Evolutionary conservation across 208 protist species (phyloP).

Genomic region (Crithidia brevicula): DNA sequence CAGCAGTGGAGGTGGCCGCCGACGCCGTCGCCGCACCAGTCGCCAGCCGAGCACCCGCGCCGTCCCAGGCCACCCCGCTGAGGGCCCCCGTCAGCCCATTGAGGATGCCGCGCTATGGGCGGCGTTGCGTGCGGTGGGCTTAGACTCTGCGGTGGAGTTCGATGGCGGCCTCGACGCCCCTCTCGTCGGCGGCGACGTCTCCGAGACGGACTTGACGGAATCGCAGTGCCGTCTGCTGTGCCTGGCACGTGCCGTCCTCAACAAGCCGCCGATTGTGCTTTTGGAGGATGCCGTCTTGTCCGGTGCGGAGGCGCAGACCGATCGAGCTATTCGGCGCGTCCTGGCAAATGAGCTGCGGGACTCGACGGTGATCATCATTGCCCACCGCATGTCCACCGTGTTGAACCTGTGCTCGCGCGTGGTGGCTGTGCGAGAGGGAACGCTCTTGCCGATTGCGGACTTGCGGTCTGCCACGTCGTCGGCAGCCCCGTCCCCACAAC

Average conservation of each 20-base stretch:
- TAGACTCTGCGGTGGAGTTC: slow-evolving; percentile 37
- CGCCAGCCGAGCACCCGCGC: not conserved
- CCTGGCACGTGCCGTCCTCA: slow-evolving; percentile 93
- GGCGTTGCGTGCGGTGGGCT: slow-evolving; percentile 46
- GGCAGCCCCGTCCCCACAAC: not conserved
- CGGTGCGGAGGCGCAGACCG: slow-evolving; percentile 68
- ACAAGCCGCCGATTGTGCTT: slow-evolving; percentile 86
- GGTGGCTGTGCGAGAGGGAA: slow-evolving; percentile 64
- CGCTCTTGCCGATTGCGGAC: slow-evolving; percentile 35
- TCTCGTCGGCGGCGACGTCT: slow-evolving; percentile 45
- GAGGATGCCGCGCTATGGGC: slow-evolving; percentile 57
- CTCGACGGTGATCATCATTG: slow-evolving; percentile 96
- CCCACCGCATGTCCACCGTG: slow-evolving; percentile 95
- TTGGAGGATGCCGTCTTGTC: slow-evolving; percentile 94
- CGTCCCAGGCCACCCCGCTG: not conserved
- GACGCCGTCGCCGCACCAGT: slow-evolving; percentile 5
- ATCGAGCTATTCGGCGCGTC: slow-evolving; percentile 81
- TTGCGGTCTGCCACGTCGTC: slow-evolving; percentile 5
- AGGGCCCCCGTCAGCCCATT: slow-evolving; percentile 17
- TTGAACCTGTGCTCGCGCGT: slow-evolving; percentile 86
- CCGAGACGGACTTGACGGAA: slow-evolving; percentile 69
- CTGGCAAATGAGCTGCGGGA: slow-evolving; percentile 84
- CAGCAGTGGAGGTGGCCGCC: not conserved
- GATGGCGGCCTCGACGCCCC: slow-evolving; percentile 54
- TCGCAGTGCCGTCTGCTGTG: slow-evolving; percentile 95